Evolutionary conservation across 495 filamentous ascomycete species (phyloP), one percentile per base, ranked within the genome.

Genomic region (Penicillium robsamsonii): DNA sequence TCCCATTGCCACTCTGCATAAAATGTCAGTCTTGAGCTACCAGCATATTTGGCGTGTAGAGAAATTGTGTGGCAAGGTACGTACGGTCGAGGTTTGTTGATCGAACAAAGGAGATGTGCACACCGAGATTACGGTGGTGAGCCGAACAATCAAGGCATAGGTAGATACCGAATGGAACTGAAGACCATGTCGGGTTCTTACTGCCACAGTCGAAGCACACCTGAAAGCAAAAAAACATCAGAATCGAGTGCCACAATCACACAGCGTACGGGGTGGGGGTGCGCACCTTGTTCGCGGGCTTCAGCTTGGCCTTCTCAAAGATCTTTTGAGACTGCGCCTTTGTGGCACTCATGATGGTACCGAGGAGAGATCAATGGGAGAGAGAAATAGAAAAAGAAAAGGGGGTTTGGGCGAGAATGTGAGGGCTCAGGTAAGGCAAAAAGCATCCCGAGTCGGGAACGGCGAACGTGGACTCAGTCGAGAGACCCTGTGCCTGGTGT

Each of bases 181-280:
- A 97, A 4, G 92, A 92, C 94, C 94, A 98, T 35, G 94, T 97
- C 44, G 95, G 95, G 61, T 96, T 97, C 72, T 97, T 97, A 49
- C 88, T 86, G 63, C 88, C 86, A 74, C 94, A 98, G 76, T 98
- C 94, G 70, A 97, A 97, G 80, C 94, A 98, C 76, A 96, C 79
- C 93, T 96, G 63, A 11, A 29, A 44, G 43, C 42, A 25, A 29
- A 25, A 29, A 52, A 63, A 47, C 54, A 62, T 73, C 46, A 69
- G 63, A 35, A 46, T 46, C 41, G 22, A 65, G 54, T 44, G 50
- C 54, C 46, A 52, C 46, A 49, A 52, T 37, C 38, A 42, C 25
- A 40, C 38, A 52, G 46, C 45, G 47, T 48, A 46, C 58, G 54
- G 60, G 60, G 62, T 61, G 62, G 60, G 64, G 58, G 52, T 58